Evolutionary conservation across 179 eudicot species (phyloP), one percentile per base, ranked within the genome.

Genomic region (Actinidia chinensis): DNA sequence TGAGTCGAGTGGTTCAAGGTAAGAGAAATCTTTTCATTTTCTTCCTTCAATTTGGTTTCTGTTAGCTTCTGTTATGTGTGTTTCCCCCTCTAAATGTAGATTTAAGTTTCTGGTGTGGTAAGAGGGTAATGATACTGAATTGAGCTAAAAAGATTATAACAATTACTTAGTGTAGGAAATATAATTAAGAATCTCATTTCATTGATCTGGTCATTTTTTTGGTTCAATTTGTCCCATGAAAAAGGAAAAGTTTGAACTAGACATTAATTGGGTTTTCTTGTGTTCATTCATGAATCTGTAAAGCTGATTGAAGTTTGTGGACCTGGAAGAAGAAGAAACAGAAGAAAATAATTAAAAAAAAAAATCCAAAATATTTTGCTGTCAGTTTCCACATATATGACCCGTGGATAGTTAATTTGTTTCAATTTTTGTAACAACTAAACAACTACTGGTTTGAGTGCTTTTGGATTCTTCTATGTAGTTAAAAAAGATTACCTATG

Each of bases 1-100:
- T 82, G 99, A 95, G 76, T n/a, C 85, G 79, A 36, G 90, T 86
- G n/a, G 0, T 95, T 92, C 79, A 88, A 87, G 90, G 98, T 95
- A 81, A 78, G 50, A 10, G 51, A 68, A 2, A 50, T 20, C 22
- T n/a, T 33, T 79, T 17, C 23, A 58, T 20, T 46, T 74, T 46
- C 14, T 44, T 48, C 42, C 60, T 71, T 51, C 6, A 43, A 36
- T 56, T 12, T n/a, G n/a, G n/a, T n/a, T n/a, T n/a, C n/a, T n/a
- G n/a, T 17, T 50, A 18, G 43, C 14, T 65, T 22, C 33, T 36
- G 18, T 69, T 69, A 1, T 68, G 17, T 71, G 60, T 44, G 33
- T 74, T 25, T 80, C 23, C 15, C 12, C 1, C 54, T 47, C 71
- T 25, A 17, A n/a, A 6, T 42, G 6, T 42, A 43, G 50, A 40